Evolutionary conservation across 2,329 filamentous ascomycete genomes (phyloP).

Genomic region (Diaporthe ilicicola): DNA sequence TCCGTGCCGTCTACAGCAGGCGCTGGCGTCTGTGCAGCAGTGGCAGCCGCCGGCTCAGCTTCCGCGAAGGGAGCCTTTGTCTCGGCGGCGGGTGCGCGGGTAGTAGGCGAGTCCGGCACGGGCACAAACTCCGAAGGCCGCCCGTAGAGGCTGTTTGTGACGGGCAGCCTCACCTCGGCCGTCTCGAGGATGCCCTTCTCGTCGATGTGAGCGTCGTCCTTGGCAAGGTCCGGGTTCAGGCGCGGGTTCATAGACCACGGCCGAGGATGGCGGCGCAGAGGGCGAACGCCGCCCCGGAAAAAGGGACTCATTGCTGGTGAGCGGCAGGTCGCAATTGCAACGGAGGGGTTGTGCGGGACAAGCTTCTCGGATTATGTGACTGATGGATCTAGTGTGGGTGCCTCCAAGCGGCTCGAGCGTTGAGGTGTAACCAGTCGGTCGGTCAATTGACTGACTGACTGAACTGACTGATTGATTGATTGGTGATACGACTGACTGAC

Average conservation of each 20-base stretch:
- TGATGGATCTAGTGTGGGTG: neutral
- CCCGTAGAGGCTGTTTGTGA: conserved; percentile 31
- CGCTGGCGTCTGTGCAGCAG: neutral
- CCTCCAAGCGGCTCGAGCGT: neutral
- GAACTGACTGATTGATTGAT: neutral
- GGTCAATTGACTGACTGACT: neutral
- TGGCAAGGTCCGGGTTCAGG: conserved; percentile 29
- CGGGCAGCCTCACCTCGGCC: conserved; percentile 26
- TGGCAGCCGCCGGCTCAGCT: neutral
- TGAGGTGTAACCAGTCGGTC: neutral
- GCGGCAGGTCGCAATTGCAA: neutral
- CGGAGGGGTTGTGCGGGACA: neutral
- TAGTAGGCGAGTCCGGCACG: conserved; percentile 3
- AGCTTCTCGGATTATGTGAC: neutral
- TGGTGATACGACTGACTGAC: neutral
- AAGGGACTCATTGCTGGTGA: conserved; percentile 31
- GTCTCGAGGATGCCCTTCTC: conserved; percentile 18
- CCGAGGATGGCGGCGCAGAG: conserved; percentile 27
- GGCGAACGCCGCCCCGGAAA: conserved; percentile 31
- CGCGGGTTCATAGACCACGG: conserved; percentile 32
- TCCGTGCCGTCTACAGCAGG: neutral
- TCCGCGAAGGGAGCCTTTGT: neutral
- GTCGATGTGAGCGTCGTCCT: conserved; percentile 7
- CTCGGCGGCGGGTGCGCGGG: neutral
- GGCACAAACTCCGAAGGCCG: neutral